Conservation (phyloP, 2,329 filamentous ascomycete species). For the Aspergillus floridensis region DNA sequence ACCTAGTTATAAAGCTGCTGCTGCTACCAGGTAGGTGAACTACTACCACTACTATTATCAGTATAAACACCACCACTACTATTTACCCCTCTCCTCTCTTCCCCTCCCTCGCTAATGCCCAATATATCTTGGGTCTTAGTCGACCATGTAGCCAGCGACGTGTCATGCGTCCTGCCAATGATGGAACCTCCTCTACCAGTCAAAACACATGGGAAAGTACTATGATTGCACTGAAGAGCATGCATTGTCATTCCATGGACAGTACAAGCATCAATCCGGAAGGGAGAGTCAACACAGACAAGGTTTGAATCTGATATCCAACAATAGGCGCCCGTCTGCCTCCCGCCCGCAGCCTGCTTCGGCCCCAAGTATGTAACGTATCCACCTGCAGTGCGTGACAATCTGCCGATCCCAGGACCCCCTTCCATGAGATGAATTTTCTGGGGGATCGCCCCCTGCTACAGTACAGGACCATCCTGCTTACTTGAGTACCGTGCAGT, state of each 20-base stretch:
- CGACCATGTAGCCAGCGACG: constrained; percentile 15
- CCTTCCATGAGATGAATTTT: not conserved
- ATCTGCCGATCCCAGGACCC: not conserved
- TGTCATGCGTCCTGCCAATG: constrained; percentile 12
- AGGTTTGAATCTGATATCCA: not conserved
- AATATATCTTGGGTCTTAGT: not conserved
- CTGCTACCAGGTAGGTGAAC: too few relatives aligned
- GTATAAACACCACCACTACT: not conserved
- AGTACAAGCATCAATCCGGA: too few relatives aligned
- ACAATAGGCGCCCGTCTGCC: not conserved
- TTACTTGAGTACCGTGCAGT: not conserved
- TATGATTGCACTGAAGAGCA: too few relatives aligned
- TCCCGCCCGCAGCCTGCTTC: not conserved
- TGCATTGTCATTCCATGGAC: too few relatives aligned
- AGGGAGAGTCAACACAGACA: not conserved
- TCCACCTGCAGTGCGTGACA: not conserved
- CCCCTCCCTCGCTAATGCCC: not conserved
- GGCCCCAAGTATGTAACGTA: not conserved
- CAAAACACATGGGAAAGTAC: not conserved
- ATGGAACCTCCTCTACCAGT: too few relatives aligned
- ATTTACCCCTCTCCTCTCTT: not conserved
- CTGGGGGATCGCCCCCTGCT: not conserved
- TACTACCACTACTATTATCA: too few relatives aligned
- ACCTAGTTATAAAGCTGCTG: too few relatives aligned
- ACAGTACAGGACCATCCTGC: not conserved